Evolutionary conservation across 78 protist genomes (phyloP), one percentile per base, ranked within the genome.

Genomic region (Ministeria vibrans): DNA sequence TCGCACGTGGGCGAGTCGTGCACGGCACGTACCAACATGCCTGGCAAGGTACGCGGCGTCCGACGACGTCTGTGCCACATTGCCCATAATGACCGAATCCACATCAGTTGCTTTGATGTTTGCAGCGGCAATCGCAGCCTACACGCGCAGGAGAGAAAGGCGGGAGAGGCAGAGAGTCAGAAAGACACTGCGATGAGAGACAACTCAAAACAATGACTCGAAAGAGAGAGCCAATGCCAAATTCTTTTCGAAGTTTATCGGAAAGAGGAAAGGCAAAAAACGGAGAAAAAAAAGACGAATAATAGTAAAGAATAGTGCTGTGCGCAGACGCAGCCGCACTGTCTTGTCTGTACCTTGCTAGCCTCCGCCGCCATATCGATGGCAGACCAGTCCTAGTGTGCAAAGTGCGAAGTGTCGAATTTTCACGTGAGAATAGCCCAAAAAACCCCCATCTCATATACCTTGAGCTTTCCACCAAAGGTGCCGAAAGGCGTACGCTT

Each of bases 401-500:
- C n/a, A n/a, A n/a, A n/a, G 2, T 44, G n/a, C n/a, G n/a, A n/a
- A n/a, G n/a, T n/a, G n/a, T n/a, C 53, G 53, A 6, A 13, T 46
- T 6, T 13, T 6, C 53, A 13, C 13, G 28, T 46, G 53, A 46
- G 6, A 13, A 6, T 6, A 46, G 53, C 53, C 53, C 6, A 46
- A 46, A 6, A 46, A 6, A 46, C 6, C 71, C n/a, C n/a, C n/a
- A n/a, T n/a, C n/a, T n/a, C n/a, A n/a, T n/a, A n/a, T n/a, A n/a
- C n/a, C n/a, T 63, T 71, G 18, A 92, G 78, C 22, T 53, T 43
- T 13, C 95, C 95, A 2, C 89, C 89, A 30, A 88, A 88, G 3
- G 84, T 62, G 49, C 95, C 95, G 30, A 88, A 75, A n/a, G 95
- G 77, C 13, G 95, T 88, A 43, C 95, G 85, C 83, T 80, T 77